Evolutionary conservation across 129 eudicot species (phyloP), one percentile per base, ranked within the genome.

Genomic region (Flaveria linearis): DNA sequence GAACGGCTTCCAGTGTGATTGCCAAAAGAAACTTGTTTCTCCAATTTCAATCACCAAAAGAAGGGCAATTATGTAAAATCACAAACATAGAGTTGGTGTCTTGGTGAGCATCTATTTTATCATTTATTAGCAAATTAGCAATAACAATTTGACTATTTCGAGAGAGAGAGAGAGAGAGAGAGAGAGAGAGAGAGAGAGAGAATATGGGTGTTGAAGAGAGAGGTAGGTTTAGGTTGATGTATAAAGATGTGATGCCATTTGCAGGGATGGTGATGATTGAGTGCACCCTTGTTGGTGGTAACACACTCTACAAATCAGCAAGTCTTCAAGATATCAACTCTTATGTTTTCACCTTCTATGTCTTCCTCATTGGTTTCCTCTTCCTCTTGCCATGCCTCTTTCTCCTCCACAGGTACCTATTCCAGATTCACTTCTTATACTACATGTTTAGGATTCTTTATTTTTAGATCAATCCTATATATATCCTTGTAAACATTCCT

Each of bases 261-360:
- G 53, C 68, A 58, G 83, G 71, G 17, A 74, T 85, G 85, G 61
- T 85, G 51, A 20, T 36, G 72, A 46, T 77, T 3, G 85, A 85
- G 53, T 73, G 51, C 17, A 69, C 72, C 69, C 17, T 49, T 30
- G 85, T 81, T 3, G 85, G 88, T 28, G 71, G 72, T 7, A 77
- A 68, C 78, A 85, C 83, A 1, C 75, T 85, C 43, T 85, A 36
- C 61, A 85, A 85, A 69, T 80, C 81, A 17, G 88, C 88, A 71
- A 60, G 55, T 49, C 18, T 22, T 53, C 13, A 57, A 41, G 70
- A 69, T 10, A n/a, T 85, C 2, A 77, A 77, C 60, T 81, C 81
- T 51, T 74, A 60, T 69, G 88, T 85, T 60, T 85, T 85, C 75
- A 78, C 84, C 47, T 75, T 82, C 74, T 86, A 86, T 76, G 66